Evolutionary conservation across 176 grass and related monocot genomes (phyloP).

Genomic region (Panicum miliaceum): DNA sequence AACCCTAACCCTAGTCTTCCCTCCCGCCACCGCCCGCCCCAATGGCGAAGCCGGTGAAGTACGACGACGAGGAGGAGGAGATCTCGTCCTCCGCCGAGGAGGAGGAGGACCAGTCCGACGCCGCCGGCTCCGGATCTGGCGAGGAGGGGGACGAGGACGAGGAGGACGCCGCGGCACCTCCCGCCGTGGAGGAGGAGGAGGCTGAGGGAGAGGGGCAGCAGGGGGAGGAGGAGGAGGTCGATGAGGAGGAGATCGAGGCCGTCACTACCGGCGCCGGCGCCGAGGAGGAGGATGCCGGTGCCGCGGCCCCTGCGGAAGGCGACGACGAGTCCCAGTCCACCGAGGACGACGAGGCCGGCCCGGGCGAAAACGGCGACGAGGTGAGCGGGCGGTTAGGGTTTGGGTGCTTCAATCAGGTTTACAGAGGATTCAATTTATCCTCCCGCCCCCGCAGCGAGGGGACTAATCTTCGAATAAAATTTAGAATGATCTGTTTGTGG

Average conservation of each 20-base stretch:
- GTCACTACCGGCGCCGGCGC: conserved; percentile 55
- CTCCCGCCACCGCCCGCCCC: conserved; percentile 7
- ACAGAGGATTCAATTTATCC: background rate
- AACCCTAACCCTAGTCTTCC: conserved; percentile 44
- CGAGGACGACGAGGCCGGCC: conserved; percentile 60
- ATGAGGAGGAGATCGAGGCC: conserved; percentile 78
- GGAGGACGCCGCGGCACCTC: conserved; percentile 8
- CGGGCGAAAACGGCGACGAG: conserved; percentile 35
- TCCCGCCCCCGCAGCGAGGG: background rate
- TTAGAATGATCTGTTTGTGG: background rate
- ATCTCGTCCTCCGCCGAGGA: conserved; percentile 55
- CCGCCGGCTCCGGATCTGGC: conserved; percentile 32
- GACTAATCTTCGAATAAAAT: background rate
- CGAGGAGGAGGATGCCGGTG: conserved; percentile 39
- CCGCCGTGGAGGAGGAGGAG: conserved; percentile 2
- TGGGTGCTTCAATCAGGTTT: conserved; percentile 7
- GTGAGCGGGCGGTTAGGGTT: conserved; percentile 41
- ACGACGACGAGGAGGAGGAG: conserved; percentile 59
- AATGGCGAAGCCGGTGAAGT: conserved; percentile 69
- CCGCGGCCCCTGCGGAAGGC: conserved; percentile 11
- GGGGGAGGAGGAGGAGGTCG: conserved; percentile 54
- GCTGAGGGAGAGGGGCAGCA: background rate
- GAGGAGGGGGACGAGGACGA: conserved; percentile 47
- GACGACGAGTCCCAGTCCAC: conserved; percentile 59
- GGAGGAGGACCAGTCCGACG: conserved; percentile 62